Conservation (phyloP, 2,329 filamentous ascomycete genomes). For the Volutella citrinella region DNA sequence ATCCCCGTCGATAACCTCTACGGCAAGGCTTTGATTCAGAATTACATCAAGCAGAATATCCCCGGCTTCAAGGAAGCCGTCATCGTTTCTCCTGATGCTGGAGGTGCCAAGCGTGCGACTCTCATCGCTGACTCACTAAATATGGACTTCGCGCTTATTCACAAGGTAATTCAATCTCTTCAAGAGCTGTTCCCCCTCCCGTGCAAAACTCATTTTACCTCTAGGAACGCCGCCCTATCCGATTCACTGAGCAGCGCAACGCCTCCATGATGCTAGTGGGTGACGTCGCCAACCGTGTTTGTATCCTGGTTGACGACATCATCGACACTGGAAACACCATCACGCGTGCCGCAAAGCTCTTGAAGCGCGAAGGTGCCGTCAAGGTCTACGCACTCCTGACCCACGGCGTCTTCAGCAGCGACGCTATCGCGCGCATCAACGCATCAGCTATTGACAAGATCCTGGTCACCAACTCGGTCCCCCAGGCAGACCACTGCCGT, state of each 20-base stretch:
- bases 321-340: constrained; percentile 97
- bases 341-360: constrained; percentile 90
- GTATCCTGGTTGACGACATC: constrained; percentile 91
- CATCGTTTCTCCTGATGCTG: constrained; percentile 93
- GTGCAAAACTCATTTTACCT: constrained; percentile 31
- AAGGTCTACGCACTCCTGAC: constrained; percentile 90
- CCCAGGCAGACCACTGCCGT: constrained; percentile 76
- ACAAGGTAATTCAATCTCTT: constrained; percentile 62
- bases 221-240: constrained; percentile 83
- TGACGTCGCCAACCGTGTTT: constrained; percentile 74
- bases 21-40: constrained; percentile 69
- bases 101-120: constrained; percentile 93
- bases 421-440: constrained; percentile 92
- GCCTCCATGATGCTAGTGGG: constrained; percentile 95
- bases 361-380: constrained; percentile 93
- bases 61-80: constrained; percentile 82
- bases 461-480: constrained; percentile 91
- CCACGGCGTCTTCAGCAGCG: constrained; percentile 91
- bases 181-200: constrained; percentile 25
- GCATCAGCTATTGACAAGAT: constrained; percentile 90
- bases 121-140: constrained; percentile 90
- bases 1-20: constrained; percentile 98
- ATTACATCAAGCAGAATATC: constrained; percentile 76
- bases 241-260: constrained; percentile 84
- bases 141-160: constrained; percentile 95